phyloP scores from a whole-genome alignment of 139 green algal species.

The Haematococcus lacustris region DNA sequence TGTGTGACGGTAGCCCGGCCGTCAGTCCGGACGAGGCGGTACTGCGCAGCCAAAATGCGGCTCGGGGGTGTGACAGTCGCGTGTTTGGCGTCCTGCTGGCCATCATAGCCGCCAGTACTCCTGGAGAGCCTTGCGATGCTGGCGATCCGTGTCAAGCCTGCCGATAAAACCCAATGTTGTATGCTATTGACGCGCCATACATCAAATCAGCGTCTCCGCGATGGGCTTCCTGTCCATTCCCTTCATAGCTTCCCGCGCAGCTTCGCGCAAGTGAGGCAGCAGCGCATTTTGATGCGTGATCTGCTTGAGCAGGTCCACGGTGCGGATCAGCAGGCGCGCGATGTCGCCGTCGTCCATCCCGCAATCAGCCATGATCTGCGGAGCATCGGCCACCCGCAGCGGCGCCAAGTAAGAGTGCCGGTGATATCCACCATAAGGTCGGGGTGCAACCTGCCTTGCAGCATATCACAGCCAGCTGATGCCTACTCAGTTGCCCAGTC shows the following conservation, averaged over 20 bases:
- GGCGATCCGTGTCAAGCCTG: background rate
- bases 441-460: too few species aligned
- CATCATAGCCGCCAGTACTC: background rate
- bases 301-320: conserved; percentile 73
- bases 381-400: too few species aligned
- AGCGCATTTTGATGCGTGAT: conserved; percentile 39
- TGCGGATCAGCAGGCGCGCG: conserved; percentile 70
- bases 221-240: conserved; percentile 71
- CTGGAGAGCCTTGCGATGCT: background rate
- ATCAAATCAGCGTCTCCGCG: conserved; percentile 48
- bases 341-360: conserved; percentile 82
- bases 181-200: too few species aligned
- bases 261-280: conserved; percentile 37
- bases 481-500: too few species aligned
- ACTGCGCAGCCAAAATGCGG: too few species aligned
- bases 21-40: too few species aligned
- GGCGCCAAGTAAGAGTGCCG: too few species aligned
- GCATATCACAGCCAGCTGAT: too few species aligned
- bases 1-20: too few species aligned
- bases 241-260: conserved; percentile 40
- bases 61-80: background rate
- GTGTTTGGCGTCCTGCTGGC: background rate
- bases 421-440: too few species aligned
- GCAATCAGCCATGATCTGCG: conserved; percentile 54
- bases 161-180: too few species aligned